Conservation (phyloP, 2,329 filamentous ascomycete species). For the Sarocladiaceae sp. region DNA sequence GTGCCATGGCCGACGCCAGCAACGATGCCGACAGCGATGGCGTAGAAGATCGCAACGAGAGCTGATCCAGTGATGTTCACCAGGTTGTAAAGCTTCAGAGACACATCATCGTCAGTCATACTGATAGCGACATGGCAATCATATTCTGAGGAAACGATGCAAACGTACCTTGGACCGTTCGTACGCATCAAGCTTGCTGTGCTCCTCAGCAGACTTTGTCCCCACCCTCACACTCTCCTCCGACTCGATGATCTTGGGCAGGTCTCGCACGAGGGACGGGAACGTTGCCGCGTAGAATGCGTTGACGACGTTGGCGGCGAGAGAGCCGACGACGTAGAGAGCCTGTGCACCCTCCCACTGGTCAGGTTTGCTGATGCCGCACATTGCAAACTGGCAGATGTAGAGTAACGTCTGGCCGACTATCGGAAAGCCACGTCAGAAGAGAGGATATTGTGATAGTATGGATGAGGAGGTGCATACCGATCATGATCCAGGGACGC, state of each 20-base stretch:
- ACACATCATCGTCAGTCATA: too few relatives aligned
- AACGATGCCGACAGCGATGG: conserved; percentile 16
- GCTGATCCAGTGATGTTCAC: conserved; percentile 17
- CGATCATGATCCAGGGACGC: conserved; percentile 18
- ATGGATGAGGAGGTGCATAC: conserved; percentile 6
- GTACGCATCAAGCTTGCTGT: conserved; percentile 15
- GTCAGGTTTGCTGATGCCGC: conserved; percentile 13
- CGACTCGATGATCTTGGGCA: conserved; percentile 15
- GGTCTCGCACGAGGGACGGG: conserved; percentile 14
- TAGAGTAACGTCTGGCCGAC: conserved; percentile 12
- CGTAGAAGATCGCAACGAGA: conserved; percentile 14
- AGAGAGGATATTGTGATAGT: neutral
- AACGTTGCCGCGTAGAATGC: conserved; percentile 16
- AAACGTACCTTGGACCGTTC: conserved; percentile 14
- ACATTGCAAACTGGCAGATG: conserved; percentile 16
- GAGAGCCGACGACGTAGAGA: conserved; percentile 15
- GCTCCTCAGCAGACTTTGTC: conserved; percentile 13
- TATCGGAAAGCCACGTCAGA: neutral
- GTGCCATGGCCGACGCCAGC: conserved; percentile 14
- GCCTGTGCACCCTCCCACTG: conserved; percentile 16
- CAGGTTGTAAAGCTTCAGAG: conserved; percentile 18
- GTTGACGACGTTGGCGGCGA: conserved; percentile 16
- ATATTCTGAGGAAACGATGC: too few relatives aligned
- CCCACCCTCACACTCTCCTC: conserved; percentile 14
- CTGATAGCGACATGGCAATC: too few relatives aligned